Percentiles rank a stretch among this genome's conserved stretches.
Evolutionary conservation across 441 rosid genomes (phyloP).

Genomic region (Viola pubescens): DNA sequence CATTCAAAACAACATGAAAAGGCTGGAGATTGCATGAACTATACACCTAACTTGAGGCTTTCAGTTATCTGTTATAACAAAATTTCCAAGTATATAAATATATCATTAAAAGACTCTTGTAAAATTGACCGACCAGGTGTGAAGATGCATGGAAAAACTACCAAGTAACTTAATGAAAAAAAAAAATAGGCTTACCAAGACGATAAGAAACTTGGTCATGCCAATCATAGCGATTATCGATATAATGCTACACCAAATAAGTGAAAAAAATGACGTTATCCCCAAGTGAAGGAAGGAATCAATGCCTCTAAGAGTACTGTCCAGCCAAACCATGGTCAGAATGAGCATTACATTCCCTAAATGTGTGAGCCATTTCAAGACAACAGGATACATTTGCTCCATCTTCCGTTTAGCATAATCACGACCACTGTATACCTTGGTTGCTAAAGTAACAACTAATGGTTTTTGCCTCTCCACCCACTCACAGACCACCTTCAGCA

Average conservation of each 20-base stretch:
- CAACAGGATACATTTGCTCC: constrained; percentile 47
- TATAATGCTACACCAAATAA: constrained; percentile 85
- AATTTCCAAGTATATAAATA: background rate
- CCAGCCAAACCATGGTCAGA: constrained; percentile 77
- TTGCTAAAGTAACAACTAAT: constrained; percentile 25
- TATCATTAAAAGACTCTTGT: background rate
- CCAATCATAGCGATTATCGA: constrained; percentile 80
- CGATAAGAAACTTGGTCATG: constrained; percentile 46
- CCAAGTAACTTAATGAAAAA: constrained; percentile 6
- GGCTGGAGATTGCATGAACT: background rate
- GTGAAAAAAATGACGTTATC: constrained; percentile 67
- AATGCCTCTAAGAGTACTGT: constrained; percentile 75
- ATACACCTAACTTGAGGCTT: constrained; percentile 5
- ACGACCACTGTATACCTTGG: constrained; percentile 34
- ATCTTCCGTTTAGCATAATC: constrained; percentile 45
- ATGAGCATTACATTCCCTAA: constrained; percentile 68
- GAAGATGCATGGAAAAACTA: background rate
- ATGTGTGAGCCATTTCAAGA: constrained; percentile 55
- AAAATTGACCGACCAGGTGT: background rate
- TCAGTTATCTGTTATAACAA: background rate
- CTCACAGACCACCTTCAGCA: constrained; percentile 37
- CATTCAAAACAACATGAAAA: background rate
- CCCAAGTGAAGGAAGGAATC: constrained; percentile 86
- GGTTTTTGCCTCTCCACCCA: constrained; percentile 67
- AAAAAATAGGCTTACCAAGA: constrained; percentile 45